These are phyloP conservation scores for Cryphonectria radicalis DNA, from an alignment of 2,329 filamentous ascomycete genomes.

Conservation along the genomic window DNA sequence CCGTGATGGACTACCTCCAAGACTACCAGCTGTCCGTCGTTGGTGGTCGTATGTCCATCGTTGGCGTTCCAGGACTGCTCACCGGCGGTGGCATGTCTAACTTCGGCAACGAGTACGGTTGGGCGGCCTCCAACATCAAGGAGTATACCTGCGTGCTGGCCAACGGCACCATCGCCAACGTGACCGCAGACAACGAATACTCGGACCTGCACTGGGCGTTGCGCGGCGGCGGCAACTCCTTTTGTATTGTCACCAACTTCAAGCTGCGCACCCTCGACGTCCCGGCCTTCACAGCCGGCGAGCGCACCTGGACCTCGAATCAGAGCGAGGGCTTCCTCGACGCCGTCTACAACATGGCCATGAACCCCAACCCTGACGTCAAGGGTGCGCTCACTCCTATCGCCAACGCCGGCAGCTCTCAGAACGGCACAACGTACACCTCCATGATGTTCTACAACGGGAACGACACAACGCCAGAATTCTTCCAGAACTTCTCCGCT, in stretches of 20 bases:
- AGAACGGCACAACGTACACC: conserved; percentile 6
- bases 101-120: conserved; percentile 27
- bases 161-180: conserved; percentile 34
- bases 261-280: conserved; percentile 32
- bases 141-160: conserved; percentile 32
- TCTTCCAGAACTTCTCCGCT: conserved; percentile 16
- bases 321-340: conserved; percentile 14
- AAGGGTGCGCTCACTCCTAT: conserved; percentile 17
- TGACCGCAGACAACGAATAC: conserved; percentile 32
- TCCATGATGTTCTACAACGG: conserved; percentile 22
- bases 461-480: conserved; percentile 10
- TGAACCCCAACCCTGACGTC: conserved; percentile 16
- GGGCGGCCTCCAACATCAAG: not conserved
- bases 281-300: conserved; percentile 3
- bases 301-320: conserved; percentile 12
- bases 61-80: conserved; percentile 38
- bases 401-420: not conserved
- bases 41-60: conserved; percentile 37
- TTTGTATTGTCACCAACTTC: conserved; percentile 40
- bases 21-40: conserved; percentile 34
- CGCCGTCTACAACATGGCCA: conserved; percentile 16
- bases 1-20: conserved; percentile 36
- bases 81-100: conserved; percentile 42
- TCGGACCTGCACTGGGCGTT: conserved; percentile 38
- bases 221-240: conserved; percentile 35